Percentiles rank a stretch among this genome's conserved stretches.
phyloP scores from a whole-genome alignment of 148 eudicot species.

The Persicaria tinctoria region DNA sequence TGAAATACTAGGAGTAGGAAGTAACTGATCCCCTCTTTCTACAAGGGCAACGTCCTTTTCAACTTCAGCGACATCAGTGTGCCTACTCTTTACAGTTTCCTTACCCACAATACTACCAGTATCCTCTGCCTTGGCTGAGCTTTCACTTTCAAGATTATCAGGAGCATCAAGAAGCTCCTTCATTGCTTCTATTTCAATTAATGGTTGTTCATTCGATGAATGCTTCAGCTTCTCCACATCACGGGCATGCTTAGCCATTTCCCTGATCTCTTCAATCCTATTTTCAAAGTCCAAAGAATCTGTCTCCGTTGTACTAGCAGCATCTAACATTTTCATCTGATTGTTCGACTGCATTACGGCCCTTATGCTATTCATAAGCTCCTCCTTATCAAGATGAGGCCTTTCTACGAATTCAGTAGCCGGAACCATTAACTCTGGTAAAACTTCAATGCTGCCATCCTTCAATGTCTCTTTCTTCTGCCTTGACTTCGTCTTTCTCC shows the following conservation, averaged over 20 bases:
- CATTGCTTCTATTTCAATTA: slow-evolving; percentile 11
- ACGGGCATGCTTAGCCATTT: slow-evolving; percentile 72
- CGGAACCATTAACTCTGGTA: slow-evolving; percentile 29
- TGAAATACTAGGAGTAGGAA: neutral
- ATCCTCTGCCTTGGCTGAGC: slow-evolving; percentile 1
- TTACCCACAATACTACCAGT: slow-evolving; percentile 17
- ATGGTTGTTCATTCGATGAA: slow-evolving; percentile 17
- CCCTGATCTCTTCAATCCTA: slow-evolving; percentile 35
- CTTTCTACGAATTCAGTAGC: slow-evolving; percentile 27
- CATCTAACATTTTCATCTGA: slow-evolving; percentile 17
- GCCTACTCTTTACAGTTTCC: slow-evolving; percentile 7
- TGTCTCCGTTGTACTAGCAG: neutral
- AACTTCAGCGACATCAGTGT: neutral
- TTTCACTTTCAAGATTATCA: slow-evolving; percentile 14
- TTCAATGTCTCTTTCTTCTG: slow-evolving; percentile 36
- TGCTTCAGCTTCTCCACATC: slow-evolving; percentile 41
- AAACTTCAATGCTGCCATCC: slow-evolving; percentile 57
- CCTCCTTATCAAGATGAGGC: slow-evolving; percentile 57
- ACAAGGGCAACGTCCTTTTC: slow-evolving; percentile 13
- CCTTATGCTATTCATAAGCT: slow-evolving; percentile 43
- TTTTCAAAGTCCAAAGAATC: slow-evolving; percentile 20
- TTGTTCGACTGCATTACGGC: slow-evolving; percentile 29
- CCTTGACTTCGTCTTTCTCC: slow-evolving; percentile 63
- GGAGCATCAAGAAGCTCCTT: slow-evolving; percentile 10
- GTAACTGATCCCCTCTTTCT: slow-evolving; percentile 15